Conservation (phyloP, 805 yeast species). For the Metschnikowia kofuensis region DNA sequence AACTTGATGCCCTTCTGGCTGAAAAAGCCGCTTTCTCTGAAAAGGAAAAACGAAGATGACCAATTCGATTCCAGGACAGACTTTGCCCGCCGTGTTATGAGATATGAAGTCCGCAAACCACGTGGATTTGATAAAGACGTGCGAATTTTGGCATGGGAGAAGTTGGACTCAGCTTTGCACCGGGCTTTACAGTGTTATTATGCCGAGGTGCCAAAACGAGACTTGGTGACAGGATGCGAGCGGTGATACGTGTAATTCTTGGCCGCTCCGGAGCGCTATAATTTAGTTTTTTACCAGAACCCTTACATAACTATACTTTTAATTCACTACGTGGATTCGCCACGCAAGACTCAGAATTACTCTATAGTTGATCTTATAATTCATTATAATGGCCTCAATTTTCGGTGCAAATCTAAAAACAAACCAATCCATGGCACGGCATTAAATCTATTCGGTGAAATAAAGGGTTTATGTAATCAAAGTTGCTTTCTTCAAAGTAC, state of each 20-base stretch:
- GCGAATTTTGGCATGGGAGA: slow-evolving; percentile 59
- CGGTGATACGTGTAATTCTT: background rate
- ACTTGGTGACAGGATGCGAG: background rate
- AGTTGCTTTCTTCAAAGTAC: background rate
- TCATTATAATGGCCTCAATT: too few species aligned
- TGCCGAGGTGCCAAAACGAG: slow-evolving; percentile 47
- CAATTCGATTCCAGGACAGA: slow-evolving; percentile 26
- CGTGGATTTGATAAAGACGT: slow-evolving; percentile 70
- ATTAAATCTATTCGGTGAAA: too few species aligned
- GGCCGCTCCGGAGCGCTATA: background rate
- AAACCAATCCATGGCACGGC: too few species aligned
- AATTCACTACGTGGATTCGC: too few species aligned
- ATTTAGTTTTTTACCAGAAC: too few species aligned
- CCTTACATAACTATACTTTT: too few species aligned
- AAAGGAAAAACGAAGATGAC: slow-evolving; percentile 25
- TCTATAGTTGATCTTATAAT: too few species aligned
- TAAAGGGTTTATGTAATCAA: too few species aligned
- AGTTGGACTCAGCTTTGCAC: slow-evolving; percentile 54
- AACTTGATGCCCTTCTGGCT: slow-evolving; percentile 69
- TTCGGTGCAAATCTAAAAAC: too few species aligned
- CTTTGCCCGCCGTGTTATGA: slow-evolving; percentile 63
- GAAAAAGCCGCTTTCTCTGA: slow-evolving; percentile 53
- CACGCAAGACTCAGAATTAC: too few species aligned
- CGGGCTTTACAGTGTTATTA: slow-evolving; percentile 67
- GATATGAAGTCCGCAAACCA: slow-evolving; percentile 59